A percentile compares a stretch with the other conserved stretches of the same genome.
These are phyloP conservation scores for Tetradesmus obliquus DNA, from an alignment of 139 green algal genomes.

Conservation along the genomic window DNA sequence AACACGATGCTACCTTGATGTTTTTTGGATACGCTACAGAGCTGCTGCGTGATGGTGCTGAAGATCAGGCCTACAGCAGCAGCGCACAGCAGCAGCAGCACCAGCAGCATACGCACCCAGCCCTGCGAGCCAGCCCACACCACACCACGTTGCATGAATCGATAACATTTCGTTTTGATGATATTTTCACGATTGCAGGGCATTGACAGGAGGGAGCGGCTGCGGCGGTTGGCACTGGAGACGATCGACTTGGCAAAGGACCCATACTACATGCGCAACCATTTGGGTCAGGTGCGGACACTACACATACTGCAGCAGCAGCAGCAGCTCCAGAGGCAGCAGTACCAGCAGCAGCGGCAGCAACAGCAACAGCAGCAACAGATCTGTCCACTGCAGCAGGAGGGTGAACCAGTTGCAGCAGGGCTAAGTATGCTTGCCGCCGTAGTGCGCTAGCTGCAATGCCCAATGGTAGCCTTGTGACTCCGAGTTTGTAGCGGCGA, in stretches of 20 bases:
- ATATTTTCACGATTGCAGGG: slow-evolving; percentile 77
- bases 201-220: slow-evolving; percentile 92
- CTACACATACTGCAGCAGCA: not conserved
- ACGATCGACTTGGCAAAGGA: slow-evolving; percentile 99
- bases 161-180: not conserved
- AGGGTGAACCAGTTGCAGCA: no score
- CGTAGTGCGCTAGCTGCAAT: not conserved
- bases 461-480: not conserved
- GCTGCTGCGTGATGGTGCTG: not conserved
- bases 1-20: not conserved
- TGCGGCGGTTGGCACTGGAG: slow-evolving; percentile 96
- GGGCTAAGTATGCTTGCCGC: no score
- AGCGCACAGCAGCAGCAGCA: slow-evolving; percentile 2
- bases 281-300: slow-evolving; percentile 86
- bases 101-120: not conserved
- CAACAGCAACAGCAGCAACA: not conserved
- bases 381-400: not conserved
- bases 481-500: not conserved
- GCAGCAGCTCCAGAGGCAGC: not conserved
- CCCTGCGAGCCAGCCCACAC: not conserved
- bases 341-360: not conserved
- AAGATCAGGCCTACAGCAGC: not conserved
- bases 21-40: not conserved
- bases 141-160: not conserved
- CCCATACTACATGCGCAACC: slow-evolving; percentile 99